These are phyloP conservation scores for Crinitomyces ghanaensis DNA, from an alignment of 805 yeast genomes.

Conservation along the genomic window DNA sequence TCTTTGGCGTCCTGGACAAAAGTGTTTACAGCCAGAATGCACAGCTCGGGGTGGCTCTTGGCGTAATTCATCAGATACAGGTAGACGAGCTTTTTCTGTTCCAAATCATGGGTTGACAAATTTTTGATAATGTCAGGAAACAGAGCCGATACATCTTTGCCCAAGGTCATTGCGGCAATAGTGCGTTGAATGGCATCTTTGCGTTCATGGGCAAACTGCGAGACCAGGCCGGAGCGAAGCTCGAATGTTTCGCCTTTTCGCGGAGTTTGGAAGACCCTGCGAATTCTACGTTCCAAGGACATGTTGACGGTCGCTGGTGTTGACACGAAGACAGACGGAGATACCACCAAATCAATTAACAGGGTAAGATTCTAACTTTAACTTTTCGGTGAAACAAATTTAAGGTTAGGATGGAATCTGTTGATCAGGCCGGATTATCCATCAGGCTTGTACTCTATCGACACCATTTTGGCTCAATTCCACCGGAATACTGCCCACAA, in stretches of 20 bases:
- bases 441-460: too few relatives aligned
- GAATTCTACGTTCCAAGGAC: constrained; percentile 36
- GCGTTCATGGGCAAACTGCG: constrained; percentile 82
- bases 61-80: constrained; percentile 95
- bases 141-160: constrained; percentile 87
- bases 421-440: too few relatives aligned
- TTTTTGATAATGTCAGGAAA: constrained; percentile 95
- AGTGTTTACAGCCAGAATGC: constrained; percentile 92
- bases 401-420: too few relatives aligned
- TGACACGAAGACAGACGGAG: too few relatives aligned
- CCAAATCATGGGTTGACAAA: constrained; percentile 92
- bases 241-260: constrained; percentile 71
- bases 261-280: constrained; percentile 47
- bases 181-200: constrained; percentile 96
- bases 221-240: constrained; percentile 77
- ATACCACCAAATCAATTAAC: not conserved
- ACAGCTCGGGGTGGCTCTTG: constrained; percentile 87
- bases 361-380: not conserved
- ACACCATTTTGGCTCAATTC: too few relatives aligned
- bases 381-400: too few relatives aligned
- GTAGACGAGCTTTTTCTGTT: constrained; percentile 92
- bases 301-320: constrained; percentile 5
- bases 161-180: constrained; percentile 96
- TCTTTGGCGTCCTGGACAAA: constrained; percentile 93
- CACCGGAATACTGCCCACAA: too few relatives aligned